These are phyloP conservation scores for Ustilaginoidea virens DNA, from an alignment of 2,329 filamentous ascomycete genomes.

Conservation along the genomic window DNA sequence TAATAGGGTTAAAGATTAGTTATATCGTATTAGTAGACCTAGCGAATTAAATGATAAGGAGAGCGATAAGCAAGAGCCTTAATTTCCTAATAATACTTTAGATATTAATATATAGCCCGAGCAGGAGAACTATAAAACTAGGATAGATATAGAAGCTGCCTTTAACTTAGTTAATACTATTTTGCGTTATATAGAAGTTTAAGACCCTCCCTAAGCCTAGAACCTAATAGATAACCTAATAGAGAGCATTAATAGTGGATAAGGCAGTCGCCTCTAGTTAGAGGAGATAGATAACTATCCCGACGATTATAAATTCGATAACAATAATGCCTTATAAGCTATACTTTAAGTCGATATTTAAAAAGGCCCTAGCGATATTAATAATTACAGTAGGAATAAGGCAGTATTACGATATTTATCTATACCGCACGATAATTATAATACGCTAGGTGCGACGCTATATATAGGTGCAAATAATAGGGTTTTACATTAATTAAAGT, in stretches of 20 bases:
- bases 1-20: background rate
- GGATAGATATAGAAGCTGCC: background rate
- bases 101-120: background rate
- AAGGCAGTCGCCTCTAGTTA: background rate
- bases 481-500: background rate
- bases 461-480: too few relatives aligned
- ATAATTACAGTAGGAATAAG: too few relatives aligned
- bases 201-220: background rate
- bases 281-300: background rate
- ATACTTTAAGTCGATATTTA: too few relatives aligned
- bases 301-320: background rate
- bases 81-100: background rate
- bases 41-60: background rate
- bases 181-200: background rate
- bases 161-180: conserved; percentile 1
- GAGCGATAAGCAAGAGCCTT: background rate
- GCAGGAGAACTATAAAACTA: background rate
- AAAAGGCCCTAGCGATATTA: too few relatives aligned
- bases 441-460: too few relatives aligned
- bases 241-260: background rate
- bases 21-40: background rate
- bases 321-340: background rate
- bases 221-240: too few relatives aligned
- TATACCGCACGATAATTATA: too few relatives aligned
- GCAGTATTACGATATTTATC: too few relatives aligned